Percentiles rank a stretch among this genome's conserved stretches.
Conservation (phyloP, 2,329 filamentous ascomycete species). For the Dendryphion nanum region DNA sequence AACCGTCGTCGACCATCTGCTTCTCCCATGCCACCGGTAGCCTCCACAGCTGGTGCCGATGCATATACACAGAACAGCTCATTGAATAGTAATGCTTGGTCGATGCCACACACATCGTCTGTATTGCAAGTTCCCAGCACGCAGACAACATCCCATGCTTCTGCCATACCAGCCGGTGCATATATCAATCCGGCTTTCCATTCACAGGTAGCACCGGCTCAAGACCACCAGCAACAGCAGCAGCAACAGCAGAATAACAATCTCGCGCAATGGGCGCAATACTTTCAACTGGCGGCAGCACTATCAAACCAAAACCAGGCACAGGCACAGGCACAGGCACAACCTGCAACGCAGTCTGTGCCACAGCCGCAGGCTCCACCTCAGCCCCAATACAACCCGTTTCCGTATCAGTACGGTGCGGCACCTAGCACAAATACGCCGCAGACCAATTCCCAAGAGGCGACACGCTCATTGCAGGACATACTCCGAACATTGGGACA, state of each 20-base stretch:
- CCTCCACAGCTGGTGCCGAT: constrained; percentile 16
- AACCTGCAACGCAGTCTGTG: constrained; percentile 6
- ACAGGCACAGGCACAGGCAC: constrained; percentile 19
- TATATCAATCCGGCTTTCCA: constrained; percentile 35
- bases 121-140: constrained; percentile 1
- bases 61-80: constrained; percentile 14
- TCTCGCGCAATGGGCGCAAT: constrained; percentile 15
- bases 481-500: constrained; percentile 28
- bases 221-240: constrained; percentile 11
- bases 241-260: constrained; percentile 12
- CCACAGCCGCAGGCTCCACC: constrained; percentile 5
- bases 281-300: constrained; percentile 12
- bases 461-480: constrained; percentile 24
- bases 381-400: constrained; percentile 2
- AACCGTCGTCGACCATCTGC: too few relatives aligned
- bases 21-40: too few relatives aligned
- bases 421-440: constrained; percentile 18
- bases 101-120: constrained; percentile 1
- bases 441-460: constrained; percentile 20
- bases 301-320: constrained; percentile 8
- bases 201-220: constrained; percentile 6
- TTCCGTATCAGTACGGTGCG: constrained; percentile 7
- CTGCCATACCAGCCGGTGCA: constrained; percentile 19
- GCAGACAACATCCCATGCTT: constrained; percentile 9
- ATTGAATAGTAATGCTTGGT: constrained; percentile 9